Conservation (phyloP, 2,329 filamentous ascomycete species). For the Ophiosphaerella herpotricha region DNA sequence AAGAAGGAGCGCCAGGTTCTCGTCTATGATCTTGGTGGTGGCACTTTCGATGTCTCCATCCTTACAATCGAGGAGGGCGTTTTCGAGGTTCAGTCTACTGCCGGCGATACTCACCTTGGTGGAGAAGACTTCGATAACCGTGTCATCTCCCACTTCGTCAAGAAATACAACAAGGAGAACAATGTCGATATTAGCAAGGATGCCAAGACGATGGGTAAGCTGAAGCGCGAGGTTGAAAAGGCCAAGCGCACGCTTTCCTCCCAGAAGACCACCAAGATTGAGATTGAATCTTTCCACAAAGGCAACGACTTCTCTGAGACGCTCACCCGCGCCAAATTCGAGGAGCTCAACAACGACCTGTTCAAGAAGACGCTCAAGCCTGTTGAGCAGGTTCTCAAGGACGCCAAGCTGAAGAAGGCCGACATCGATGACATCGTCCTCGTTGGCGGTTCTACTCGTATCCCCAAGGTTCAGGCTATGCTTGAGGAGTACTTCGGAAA, state of each 20-base stretch:
- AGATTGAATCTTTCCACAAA: conserved; percentile 96
- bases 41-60: conserved; percentile 62
- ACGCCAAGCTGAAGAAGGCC: conserved; percentile 94
- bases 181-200: conserved; percentile 90
- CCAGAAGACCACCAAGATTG: conserved; percentile 89
- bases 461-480: conserved; percentile 93
- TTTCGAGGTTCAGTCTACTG: conserved; percentile 92
- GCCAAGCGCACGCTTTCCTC: conserved; percentile 96
- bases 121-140: conserved; percentile 99
- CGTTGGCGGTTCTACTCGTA: conserved; percentile 98
- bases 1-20: conserved; percentile 47
- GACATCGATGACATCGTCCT: conserved; percentile 97
- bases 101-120: conserved; percentile 96
- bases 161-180: conserved; percentile 99
- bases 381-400: conserved; percentile 97
- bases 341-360: conserved; percentile 97
- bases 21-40: conserved; percentile 50
- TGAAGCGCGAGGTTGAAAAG: conserved; percentile 99
- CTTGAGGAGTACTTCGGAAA: conserved; percentile 98
- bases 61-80: conserved; percentile 87
- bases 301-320: conserved; percentile 99
- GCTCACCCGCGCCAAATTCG: conserved; percentile 97
- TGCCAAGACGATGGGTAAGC: conserved; percentile 96
- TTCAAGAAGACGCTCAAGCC: conserved; percentile 99
- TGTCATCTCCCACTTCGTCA: conserved; percentile 93